Evolutionary conservation across 2,329 filamentous ascomycete species (phyloP).

Genomic region (Penicillium thymicola): DNA sequence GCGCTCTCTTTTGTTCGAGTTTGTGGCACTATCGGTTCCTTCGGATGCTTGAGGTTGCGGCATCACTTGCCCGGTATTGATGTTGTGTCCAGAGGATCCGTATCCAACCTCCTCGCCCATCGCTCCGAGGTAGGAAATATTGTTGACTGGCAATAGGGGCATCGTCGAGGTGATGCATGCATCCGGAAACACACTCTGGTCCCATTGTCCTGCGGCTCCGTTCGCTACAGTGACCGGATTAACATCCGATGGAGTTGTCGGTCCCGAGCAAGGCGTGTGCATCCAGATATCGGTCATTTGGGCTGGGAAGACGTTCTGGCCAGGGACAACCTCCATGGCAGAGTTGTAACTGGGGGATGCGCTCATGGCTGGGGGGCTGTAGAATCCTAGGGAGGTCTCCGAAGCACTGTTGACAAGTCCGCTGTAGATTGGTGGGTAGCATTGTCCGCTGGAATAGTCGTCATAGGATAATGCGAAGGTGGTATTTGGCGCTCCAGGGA

Average conservation of each 20-base stretch:
- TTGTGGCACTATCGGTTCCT: background rate
- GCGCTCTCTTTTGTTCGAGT: background rate
- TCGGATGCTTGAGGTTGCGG: conserved; percentile 1
- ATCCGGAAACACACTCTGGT: conserved; percentile 8
- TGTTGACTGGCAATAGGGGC: background rate
- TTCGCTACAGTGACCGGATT: conserved; percentile 3
- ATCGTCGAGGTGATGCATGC: background rate
- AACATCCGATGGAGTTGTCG: conserved; percentile 16
- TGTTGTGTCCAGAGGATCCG: background rate
- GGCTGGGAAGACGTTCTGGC: conserved; percentile 11
- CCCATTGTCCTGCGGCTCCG: conserved; percentile 18
- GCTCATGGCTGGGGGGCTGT: conserved; percentile 22
- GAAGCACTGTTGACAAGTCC: conserved; percentile 18
- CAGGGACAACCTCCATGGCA: conserved; percentile 14
- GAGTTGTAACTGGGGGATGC: conserved; percentile 27
- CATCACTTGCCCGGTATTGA: background rate
- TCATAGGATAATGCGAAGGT: conserved; percentile 22
- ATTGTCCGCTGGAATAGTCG: conserved; percentile 16
- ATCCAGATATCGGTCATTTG: conserved; percentile 26
- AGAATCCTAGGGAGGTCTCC: conserved; percentile 25
- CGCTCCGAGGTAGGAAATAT: background rate
- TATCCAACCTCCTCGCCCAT: background rate
- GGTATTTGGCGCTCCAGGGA: conserved; percentile 7
- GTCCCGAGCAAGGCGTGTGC: conserved; percentile 23
- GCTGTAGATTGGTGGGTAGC: conserved; percentile 25